Evolutionary conservation across 192 early-diverging fungal species (phyloP), one percentile per base, ranked within the genome.

Genomic region (Rhizophagus prolifer): DNA sequence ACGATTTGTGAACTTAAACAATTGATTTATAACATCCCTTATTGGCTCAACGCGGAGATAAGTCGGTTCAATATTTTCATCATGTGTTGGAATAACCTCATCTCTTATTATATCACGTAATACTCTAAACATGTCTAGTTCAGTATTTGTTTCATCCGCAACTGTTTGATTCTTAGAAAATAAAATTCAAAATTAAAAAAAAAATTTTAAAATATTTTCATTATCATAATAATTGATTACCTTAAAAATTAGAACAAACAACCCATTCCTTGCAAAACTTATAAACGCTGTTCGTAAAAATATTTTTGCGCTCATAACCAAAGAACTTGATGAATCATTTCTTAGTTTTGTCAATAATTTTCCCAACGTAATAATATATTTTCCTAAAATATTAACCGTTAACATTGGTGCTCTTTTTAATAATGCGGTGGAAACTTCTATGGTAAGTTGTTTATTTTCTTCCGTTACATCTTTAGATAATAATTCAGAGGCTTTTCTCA

Each of bases 191-290:
- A 67, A 28, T 46, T n/a, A n/a, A n/a, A n/a, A 72, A 68, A 70
- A 2, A 30, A 7, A 31, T 59, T 1, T 5, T 44, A 61, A 21
- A 64, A 60, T 1, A 44, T 10, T 44, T 12, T 44, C 41, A 41
- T 58, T 36, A 34, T 62, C 44, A 46, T 7, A 31, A 41, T n/a
- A 31, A 5, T n/a, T 12, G 58, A 23, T 25, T 78, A 89, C 88
- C 79, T 90, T 90, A 59, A 90, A 90, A 26, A 90, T 83, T 21
- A 90, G 79, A 2, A 90, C 86, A 82, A 90, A 90, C n/a, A 90
- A 80, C 14, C 88, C 88, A 69, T 84, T 85, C 19, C 78, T 83
- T 38, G 87, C 84, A 76, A 90, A 90, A 41, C 81, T 82, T 21
- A 86, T 75, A 61, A 90, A 88, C 1, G 87, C 87, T 25, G 78